Conservation (phyloP, 441 rosid species). For the Jatropha podagrica region DNA sequence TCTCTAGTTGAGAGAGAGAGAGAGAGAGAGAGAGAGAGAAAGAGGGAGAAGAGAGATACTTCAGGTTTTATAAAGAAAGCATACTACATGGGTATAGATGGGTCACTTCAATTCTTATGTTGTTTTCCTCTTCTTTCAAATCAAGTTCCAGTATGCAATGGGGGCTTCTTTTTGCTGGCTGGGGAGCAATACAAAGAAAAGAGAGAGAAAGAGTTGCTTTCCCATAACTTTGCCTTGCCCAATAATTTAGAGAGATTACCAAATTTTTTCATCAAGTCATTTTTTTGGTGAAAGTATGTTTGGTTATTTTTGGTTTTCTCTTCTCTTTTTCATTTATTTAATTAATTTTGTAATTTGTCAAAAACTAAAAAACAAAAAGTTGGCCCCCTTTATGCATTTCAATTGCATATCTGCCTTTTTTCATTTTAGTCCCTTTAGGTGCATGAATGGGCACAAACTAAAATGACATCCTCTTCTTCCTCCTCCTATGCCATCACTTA, state of each 20-base stretch:
- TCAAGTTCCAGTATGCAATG: slow-evolving; percentile 29
- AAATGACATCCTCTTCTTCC: slow-evolving; percentile 16
- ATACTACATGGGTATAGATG: slow-evolving; percentile 26
- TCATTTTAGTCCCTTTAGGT: no score
- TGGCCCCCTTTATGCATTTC: no score
- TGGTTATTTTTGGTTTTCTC: slow-evolving; percentile 22
- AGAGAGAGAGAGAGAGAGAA: background rate
- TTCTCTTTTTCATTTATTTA: background rate
- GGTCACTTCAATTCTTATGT: slow-evolving; percentile 27
- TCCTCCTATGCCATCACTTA: background rate
- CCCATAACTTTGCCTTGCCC: slow-evolving; percentile 22
- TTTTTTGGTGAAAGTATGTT: background rate
- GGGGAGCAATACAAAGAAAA: slow-evolving; percentile 26
- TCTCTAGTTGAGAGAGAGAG: background rate
- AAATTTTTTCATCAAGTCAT: background rate
- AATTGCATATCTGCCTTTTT: no score
- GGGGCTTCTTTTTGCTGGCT: slow-evolving; percentile 26
- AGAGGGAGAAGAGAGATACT: background rate
- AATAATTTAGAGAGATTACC: slow-evolving; percentile 31
- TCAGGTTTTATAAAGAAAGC: slow-evolving; percentile 8
- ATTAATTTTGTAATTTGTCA: background rate
- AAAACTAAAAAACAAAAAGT: background rate
- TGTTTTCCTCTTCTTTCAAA: slow-evolving; percentile 17
- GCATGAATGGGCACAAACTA: slow-evolving; percentile 5
- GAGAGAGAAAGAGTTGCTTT: slow-evolving; percentile 27